phyloP scores from a whole-genome alignment of 352 stramenopile genomes.

The Peronosclerospora sorghi region DNA sequence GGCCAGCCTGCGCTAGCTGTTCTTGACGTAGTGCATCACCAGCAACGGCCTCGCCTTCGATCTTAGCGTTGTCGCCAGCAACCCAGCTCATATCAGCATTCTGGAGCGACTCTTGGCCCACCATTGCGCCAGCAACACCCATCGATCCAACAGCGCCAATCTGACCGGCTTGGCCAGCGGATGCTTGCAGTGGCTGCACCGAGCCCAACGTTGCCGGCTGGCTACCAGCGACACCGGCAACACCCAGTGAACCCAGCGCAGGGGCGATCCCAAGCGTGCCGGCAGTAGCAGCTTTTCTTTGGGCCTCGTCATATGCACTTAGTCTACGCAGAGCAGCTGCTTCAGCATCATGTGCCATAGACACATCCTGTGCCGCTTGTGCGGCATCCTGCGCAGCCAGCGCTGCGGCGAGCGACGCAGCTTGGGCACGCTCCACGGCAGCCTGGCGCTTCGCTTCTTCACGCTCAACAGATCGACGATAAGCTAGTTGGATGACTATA shows the following conservation, averaged over 20 bases:
- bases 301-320: conserved; percentile 47
- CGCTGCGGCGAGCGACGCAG: conserved; percentile 58
- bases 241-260: conserved; percentile 41
- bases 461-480: conserved; percentile 47
- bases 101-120: conserved; percentile 73
- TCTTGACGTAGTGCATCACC: conserved; percentile 62
- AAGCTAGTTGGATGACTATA: conserved; percentile 54
- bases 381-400: conserved; percentile 68
- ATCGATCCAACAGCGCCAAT: conserved; percentile 68
- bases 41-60: conserved; percentile 67
- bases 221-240: conserved; percentile 39
- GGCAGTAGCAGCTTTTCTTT: conserved; percentile 27
- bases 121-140: conserved; percentile 56
- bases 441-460: conserved; percentile 63
- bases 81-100: conserved; percentile 82
- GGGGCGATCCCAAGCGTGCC: conserved; percentile 44
- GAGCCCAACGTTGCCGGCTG: conserved; percentile 52
- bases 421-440: conserved; percentile 55
- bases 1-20: conserved; percentile 74
- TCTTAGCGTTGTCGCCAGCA: conserved; percentile 66
- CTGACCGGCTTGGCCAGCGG: conserved; percentile 58
- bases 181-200: conserved; percentile 50
- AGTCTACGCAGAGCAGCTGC: conserved; percentile 66
- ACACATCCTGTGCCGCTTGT: conserved; percentile 57
- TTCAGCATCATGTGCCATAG: conserved; percentile 58